These are phyloP conservation scores for Porcisia hertigi DNA, from an alignment of 208 protist genomes.

Conservation along the genomic window DNA sequence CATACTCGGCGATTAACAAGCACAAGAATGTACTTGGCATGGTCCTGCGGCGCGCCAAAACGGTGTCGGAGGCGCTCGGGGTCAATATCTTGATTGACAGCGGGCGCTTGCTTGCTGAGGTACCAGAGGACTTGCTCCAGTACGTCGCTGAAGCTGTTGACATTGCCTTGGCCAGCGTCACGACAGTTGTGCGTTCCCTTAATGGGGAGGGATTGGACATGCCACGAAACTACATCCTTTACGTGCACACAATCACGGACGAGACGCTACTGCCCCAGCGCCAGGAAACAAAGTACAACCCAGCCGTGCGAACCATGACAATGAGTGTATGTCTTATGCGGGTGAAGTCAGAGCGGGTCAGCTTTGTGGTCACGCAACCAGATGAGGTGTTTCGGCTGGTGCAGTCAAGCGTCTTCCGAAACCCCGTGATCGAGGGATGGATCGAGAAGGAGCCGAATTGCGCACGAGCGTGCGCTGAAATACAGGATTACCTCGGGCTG, in stretches of 20 bases:
- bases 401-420: conserved; percentile 78
- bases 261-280: conserved; percentile 9
- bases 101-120: conserved; percentile 43
- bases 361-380: conserved; percentile 56
- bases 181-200: conserved; percentile 49
- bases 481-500: conserved; percentile 46
- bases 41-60: conserved; percentile 45
- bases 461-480: conserved; percentile 45
- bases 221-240: conserved; percentile 63
- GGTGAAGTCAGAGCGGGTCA: conserved; percentile 49
- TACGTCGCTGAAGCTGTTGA: conserved; percentile 85
- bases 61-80: conserved; percentile 45
- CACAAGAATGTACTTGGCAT: conserved; percentile 57
- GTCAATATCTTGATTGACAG: conserved; percentile 71
- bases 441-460: conserved; percentile 58
- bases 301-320: conserved; percentile 52
- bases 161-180: conserved; percentile 57
- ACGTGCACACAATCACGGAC: conserved; percentile 34
- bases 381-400: conserved; percentile 68
- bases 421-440: conserved; percentile 87
- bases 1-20: conserved; percentile 62
- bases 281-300: conserved; percentile 65
- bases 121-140: conserved; percentile 72
- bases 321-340: conserved; percentile 57
- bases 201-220: conserved; percentile 35